Conservation (phyloP, 163 green algal species). For the Scenedesmus sp. region DNA sequence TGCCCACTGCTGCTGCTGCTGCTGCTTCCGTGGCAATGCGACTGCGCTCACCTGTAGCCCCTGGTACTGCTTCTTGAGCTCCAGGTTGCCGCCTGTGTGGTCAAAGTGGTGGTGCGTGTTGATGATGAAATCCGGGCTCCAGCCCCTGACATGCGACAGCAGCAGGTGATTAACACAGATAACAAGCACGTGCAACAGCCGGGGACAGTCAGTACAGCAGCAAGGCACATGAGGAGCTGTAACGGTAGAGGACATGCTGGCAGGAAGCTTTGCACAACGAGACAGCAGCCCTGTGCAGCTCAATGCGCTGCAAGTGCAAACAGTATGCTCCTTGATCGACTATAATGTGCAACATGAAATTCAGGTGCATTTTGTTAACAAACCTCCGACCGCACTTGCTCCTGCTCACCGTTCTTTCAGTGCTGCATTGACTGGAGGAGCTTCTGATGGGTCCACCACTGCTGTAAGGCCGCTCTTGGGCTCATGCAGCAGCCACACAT, state of each 20-base stretch:
- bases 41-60: slow-evolving; percentile 38
- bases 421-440: slow-evolving; percentile 76
- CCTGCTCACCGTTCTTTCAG: slow-evolving; percentile 65
- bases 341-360: not conserved
- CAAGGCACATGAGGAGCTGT: not conserved
- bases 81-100: slow-evolving; percentile 89
- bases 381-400: too few species aligned
- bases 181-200: not conserved
- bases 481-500: slow-evolving; percentile 93
- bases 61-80: slow-evolving; percentile 81
- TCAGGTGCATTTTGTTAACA: not conserved
- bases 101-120: slow-evolving; percentile 97
- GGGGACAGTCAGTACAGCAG: not conserved
- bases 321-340: not conserved
- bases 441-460: slow-evolving; percentile 93
- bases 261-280: not conserved
- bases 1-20: not conserved
- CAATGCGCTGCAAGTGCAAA: not conserved
- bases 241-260: not conserved
- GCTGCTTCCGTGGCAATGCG: not conserved
- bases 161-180: not conserved
- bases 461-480: slow-evolving; percentile 69
- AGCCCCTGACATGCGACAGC: slow-evolving; percentile 60
- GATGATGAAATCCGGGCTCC: slow-evolving; percentile 89
- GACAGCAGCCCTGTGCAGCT: not conserved